phyloP scores from a whole-genome alignment of 805 yeast species.

The Candida fluviatilis region DNA sequence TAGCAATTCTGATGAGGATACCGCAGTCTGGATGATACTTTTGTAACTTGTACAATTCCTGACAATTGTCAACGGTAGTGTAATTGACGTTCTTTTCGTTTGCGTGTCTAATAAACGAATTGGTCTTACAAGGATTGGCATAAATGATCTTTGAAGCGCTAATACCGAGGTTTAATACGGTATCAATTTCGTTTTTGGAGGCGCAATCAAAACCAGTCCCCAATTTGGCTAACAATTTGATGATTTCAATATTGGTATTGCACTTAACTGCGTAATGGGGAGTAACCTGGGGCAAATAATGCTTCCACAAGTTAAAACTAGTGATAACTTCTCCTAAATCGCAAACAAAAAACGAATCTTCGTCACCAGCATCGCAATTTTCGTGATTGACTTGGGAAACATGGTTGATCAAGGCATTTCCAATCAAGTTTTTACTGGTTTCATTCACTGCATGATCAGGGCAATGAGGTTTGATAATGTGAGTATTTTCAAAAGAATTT shows the following conservation, averaged over 20 bases:
- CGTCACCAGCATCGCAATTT: constrained; percentile 68
- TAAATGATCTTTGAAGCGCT: constrained; percentile 68
- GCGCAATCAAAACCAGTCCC: constrained; percentile 93
- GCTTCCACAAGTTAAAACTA: constrained; percentile 60
- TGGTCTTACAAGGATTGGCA: constrained; percentile 94
- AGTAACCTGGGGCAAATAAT: constrained; percentile 62
- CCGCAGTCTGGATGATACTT: constrained; percentile 65
- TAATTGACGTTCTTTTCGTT: constrained; percentile 49
- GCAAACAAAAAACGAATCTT: constrained; percentile 84
- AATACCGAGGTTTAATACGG: constrained; percentile 58
- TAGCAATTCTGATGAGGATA: constrained; percentile 73
- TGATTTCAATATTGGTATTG: constrained; percentile 65
- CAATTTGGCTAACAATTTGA: constrained; percentile 50
- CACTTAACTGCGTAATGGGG: constrained; percentile 97
- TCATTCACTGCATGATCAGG: neutral
- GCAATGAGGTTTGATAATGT: neutral
- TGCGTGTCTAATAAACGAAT: constrained; percentile 75
- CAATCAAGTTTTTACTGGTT: constrained; percentile 19
- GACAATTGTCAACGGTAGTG: constrained; percentile 87
- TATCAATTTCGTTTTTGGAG: constrained; percentile 75
- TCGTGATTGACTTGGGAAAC: constrained; percentile 48
- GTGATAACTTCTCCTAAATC: constrained; percentile 72
- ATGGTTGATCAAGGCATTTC: constrained; percentile 36
- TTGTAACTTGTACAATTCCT: constrained; percentile 74
- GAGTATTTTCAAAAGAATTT: neutral